phyloP scores from a whole-genome alignment of 139 green algal species.

The Coelastrella sp. region DNA sequence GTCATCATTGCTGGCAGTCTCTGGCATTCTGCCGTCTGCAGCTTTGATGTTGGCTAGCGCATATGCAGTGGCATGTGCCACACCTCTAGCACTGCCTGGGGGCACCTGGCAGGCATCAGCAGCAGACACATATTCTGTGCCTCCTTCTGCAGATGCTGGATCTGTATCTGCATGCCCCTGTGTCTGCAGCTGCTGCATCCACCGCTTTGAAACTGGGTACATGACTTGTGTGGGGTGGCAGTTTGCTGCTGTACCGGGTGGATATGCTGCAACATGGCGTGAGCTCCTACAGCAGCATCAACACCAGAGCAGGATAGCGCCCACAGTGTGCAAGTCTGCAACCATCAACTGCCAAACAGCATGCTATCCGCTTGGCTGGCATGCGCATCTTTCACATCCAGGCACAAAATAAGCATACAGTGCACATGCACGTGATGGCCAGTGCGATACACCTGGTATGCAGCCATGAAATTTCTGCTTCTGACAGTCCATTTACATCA shows the following conservation, averaged over 20 bases:
- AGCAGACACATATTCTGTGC: not conserved
- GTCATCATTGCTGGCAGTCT: no score
- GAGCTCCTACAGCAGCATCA: not conserved
- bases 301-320: no score
- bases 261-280: not conserved
- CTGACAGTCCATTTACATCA: not conserved
- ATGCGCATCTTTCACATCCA: no score
- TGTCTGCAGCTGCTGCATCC: not conserved
- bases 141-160: not conserved
- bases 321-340: no score
- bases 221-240: slow-evolving; percentile 36
- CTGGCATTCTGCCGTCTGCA: no score
- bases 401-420: no score
- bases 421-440: no score
- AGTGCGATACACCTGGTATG: no score
- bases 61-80: not conserved
- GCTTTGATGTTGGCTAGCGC: no score
- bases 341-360: no score
- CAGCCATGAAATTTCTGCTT: not conserved
- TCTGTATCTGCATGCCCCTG: not conserved
- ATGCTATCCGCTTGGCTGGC: no score
- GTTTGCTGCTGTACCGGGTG: slow-evolving; percentile 18
- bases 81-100: not conserved
- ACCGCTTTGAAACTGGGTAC: slow-evolving; percentile 4
- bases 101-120: not conserved